Percentiles rank a stretch among this genome's conserved stretches.
phyloP scores from a whole-genome alignment of 2,329 filamentous ascomycete species.

The Hypocreales sp. region DNA sequence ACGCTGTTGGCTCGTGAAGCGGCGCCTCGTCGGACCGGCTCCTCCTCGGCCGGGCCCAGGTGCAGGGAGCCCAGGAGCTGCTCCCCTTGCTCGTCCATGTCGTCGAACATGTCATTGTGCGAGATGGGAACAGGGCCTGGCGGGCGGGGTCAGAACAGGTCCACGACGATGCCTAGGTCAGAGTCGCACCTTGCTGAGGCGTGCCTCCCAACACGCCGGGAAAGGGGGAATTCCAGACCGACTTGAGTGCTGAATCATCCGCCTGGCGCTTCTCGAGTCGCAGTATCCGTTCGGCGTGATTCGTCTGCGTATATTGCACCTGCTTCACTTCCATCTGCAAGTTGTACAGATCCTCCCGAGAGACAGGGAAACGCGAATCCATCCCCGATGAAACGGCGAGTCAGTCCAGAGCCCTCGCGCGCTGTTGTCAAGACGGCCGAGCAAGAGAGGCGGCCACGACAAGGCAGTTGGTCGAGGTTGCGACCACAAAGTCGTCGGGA shows the following conservation, averaged over 20 bases:
- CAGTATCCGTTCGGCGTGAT: conserved; percentile 45
- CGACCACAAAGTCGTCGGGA: not conserved
- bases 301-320: conserved; percentile 46
- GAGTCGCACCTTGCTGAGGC: conserved; percentile 71
- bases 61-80: conserved; percentile 69
- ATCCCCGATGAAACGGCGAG: conserved; percentile 26
- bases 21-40: conserved; percentile 68
- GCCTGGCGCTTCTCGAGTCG: conserved; percentile 51
- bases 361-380: conserved; percentile 45
- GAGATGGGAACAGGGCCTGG: conserved; percentile 67
- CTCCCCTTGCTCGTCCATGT: conserved; percentile 75
- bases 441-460: not conserved
- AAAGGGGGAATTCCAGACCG: conserved; percentile 88
- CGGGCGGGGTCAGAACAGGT: not conserved
- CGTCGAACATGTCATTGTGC: conserved; percentile 72
- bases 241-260: conserved; percentile 57
- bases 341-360: conserved; percentile 50
- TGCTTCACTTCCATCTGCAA: conserved; percentile 58
- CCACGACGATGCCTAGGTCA: not conserved
- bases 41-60: conserved; percentile 67
- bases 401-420: not conserved
- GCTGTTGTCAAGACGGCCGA: not conserved
- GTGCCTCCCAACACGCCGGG: conserved; percentile 72
- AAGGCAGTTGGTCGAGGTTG: not conserved
- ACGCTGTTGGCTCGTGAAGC: conserved; percentile 93